phyloP scores from a whole-genome alignment of 2,329 filamentous ascomycete genomes.

The Pestalotiopsis fici region DNA sequence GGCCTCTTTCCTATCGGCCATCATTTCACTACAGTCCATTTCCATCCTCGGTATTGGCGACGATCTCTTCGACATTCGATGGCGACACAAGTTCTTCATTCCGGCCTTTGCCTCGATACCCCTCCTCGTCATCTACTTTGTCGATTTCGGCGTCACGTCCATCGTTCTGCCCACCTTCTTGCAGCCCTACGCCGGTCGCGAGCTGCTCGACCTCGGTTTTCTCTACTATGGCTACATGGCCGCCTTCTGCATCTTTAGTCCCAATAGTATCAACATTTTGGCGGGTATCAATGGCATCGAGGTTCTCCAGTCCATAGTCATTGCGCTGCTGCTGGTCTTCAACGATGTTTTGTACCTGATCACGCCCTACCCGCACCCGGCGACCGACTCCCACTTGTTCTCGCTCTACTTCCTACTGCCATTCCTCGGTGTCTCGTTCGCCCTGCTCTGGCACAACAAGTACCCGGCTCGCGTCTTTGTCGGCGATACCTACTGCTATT shows the following conservation, averaged over 20 bases:
- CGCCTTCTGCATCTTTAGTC: constrained; percentile 92
- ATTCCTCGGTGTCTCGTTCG: constrained; percentile 88
- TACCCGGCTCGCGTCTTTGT: constrained; percentile 95
- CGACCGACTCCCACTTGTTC: constrained; percentile 93
- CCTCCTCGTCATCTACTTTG: constrained; percentile 94
- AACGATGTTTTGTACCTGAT: constrained; percentile 90
- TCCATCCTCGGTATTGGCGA: constrained; percentile 91
- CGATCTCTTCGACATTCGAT: constrained; percentile 96
- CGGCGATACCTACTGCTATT: constrained; percentile 99
- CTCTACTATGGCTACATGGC: constrained; percentile 98
- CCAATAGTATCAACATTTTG: constrained; percentile 99
- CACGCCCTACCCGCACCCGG: constrained; percentile 84
- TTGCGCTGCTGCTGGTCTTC: constrained; percentile 78
- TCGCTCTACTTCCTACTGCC: constrained; percentile 92
- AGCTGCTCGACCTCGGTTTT: constrained; percentile 78
- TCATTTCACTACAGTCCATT: constrained; percentile 88
- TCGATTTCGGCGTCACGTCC: constrained; percentile 96
- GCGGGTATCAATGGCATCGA: constrained; percentile 99
- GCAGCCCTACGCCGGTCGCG: constrained; percentile 75
- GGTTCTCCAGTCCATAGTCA: constrained; percentile 89
- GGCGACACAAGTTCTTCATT: constrained; percentile 98
- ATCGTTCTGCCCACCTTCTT: constrained; percentile 89
- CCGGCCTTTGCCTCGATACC: constrained; percentile 92
- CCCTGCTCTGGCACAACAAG: constrained; percentile 90
- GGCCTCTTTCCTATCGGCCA: constrained; percentile 90